Evolutionary conservation across 768 basidiomycete genomes (phyloP).

Genomic region (Mycena haematopus): DNA sequence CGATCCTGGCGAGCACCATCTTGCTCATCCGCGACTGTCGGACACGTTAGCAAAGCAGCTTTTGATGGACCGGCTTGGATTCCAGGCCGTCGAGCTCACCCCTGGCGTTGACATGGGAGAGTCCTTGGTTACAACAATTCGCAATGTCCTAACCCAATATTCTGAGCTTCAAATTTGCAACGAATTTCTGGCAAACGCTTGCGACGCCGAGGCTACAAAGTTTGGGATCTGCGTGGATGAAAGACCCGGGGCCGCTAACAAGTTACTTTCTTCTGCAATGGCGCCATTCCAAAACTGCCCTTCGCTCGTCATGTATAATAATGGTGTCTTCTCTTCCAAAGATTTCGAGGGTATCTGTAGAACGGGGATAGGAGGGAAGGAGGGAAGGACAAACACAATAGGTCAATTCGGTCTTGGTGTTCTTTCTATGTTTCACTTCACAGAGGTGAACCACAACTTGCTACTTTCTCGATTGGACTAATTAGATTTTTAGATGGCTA

Average conservation of each 20-base stretch:
- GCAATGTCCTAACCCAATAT: conserved; percentile 49
- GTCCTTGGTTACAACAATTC: conserved; percentile 48
- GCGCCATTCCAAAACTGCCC: conserved; percentile 41
- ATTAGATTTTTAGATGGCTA: conserved; percentile 32
- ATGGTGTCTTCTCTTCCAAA: conserved; percentile 33
- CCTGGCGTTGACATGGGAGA: conserved; percentile 51
- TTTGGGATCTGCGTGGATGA: conserved; percentile 51
- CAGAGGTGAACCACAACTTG: conserved; percentile 44
- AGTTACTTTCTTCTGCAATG: conserved; percentile 44
- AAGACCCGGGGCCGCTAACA: conserved; percentile 1
- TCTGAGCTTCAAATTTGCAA: conserved; percentile 48
- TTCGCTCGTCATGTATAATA: conserved; percentile 53
- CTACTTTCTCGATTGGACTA: neutral
- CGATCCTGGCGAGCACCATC: conserved; percentile 23
- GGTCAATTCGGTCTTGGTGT: conserved; percentile 61
- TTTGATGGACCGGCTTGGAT: conserved; percentile 41
- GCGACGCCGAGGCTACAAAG: conserved; percentile 53
- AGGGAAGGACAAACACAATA: conserved; percentile 40
- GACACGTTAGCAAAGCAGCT: conserved; percentile 40
- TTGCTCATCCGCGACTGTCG: conserved; percentile 42
- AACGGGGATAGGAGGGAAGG: conserved; percentile 54
- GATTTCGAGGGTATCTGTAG: conserved; percentile 55
- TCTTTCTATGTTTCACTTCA: conserved; percentile 58
- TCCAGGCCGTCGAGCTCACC: conserved; percentile 38
- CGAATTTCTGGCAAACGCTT: conserved; percentile 62